Evolutionary conservation across 306 rosid genomes (phyloP), one percentile per base, ranked within the genome.

Genomic region (Crotalaria pallida): DNA sequence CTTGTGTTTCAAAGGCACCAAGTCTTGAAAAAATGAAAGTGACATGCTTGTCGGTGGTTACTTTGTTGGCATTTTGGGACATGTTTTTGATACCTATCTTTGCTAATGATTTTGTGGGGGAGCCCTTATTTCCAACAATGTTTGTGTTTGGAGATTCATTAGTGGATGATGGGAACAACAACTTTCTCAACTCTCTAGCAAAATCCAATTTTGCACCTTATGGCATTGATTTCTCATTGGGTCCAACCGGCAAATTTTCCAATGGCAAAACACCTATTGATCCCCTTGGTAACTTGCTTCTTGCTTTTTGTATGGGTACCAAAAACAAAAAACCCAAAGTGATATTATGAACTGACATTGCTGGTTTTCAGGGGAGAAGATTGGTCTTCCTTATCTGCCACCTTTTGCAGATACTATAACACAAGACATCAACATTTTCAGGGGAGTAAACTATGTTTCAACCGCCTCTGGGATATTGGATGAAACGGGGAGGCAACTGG

Each of bases 91-190:
- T 68, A 2, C 21, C 17, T 73, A 45, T 58, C 18, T 49, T 34
- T 0, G 1, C 41, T 3, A 41, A 72, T n/a, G 53, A 7, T 23
- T 63, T 52, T 5, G 0, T 18, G 1, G 80, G 62, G 31, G 36
- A 19, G 1, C 71, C 61, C 56, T 51, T 36, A 3, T 72, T 67
- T 66, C 24, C 84, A 4, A 71, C 82, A 11, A 72, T 79, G 72
- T 80, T 68, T 80, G 87, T 83, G 41, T 83, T 83, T 36, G 82
- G 84, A 38, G 82, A 83, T 72, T 83, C 79, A 7, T n/a, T 83
- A 6, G 52, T 72, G 13, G 84, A 83, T 58, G 17, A 26, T 55
- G 84, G 80, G 21, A 79, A 75, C 16, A 83, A 83, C 70, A 79
- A 83, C 55, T 2, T 11, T 29, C 74, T 83, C 62, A 23, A 13